phyloP scores from a whole-genome alignment of 768 basidiomycete genomes.

The Psilocybe subaeruginosa region DNA sequence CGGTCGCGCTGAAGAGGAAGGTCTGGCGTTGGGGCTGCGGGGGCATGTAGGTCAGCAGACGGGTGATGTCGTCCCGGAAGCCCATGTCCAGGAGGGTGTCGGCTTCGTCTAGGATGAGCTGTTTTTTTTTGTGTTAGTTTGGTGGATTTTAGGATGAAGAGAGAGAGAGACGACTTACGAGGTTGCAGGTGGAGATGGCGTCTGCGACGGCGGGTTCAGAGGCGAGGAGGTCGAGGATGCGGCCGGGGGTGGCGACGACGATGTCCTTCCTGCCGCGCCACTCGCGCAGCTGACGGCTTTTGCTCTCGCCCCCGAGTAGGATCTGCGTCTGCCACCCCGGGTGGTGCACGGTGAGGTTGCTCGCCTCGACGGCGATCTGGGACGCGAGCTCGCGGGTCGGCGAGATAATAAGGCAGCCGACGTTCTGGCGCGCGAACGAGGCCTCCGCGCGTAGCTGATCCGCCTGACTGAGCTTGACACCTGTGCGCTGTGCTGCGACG shows the following conservation, averaged over 20 bases:
- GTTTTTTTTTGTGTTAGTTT: background rate
- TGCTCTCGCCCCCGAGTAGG: slow-evolving; percentile 78
- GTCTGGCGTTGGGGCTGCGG: slow-evolving; percentile 75
- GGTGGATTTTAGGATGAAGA: slow-evolving; percentile 3
- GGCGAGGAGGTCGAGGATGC: slow-evolving; percentile 73
- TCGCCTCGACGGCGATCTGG: slow-evolving; percentile 86
- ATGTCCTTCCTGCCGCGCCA: slow-evolving; percentile 76
- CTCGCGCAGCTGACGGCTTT: slow-evolving; percentile 63
- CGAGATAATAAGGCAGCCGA: slow-evolving; percentile 81
- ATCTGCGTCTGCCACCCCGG: slow-evolving; percentile 69
- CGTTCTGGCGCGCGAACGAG: slow-evolving; percentile 41
- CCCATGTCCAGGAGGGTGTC: slow-evolving; percentile 93
- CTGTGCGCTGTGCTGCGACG: background rate
- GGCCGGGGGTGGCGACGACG: slow-evolving; percentile 90
- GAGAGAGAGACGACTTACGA: slow-evolving; percentile 44
- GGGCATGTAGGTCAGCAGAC: slow-evolving; percentile 68
- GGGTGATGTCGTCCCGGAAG: slow-evolving; percentile 84
- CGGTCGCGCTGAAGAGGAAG: slow-evolving; percentile 89
- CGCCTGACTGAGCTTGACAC: background rate
- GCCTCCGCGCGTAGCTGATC: slow-evolving; percentile 1
- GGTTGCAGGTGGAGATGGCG: slow-evolving; percentile 55
- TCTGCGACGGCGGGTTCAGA: slow-evolving; percentile 57
- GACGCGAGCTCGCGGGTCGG: slow-evolving; percentile 91
- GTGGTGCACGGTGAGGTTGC: slow-evolving; percentile 64
- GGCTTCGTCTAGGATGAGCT: slow-evolving; percentile 93